Base-by-base conservation (phyloP, 106 monocot genomes). In the Allium sativum region DNA sequence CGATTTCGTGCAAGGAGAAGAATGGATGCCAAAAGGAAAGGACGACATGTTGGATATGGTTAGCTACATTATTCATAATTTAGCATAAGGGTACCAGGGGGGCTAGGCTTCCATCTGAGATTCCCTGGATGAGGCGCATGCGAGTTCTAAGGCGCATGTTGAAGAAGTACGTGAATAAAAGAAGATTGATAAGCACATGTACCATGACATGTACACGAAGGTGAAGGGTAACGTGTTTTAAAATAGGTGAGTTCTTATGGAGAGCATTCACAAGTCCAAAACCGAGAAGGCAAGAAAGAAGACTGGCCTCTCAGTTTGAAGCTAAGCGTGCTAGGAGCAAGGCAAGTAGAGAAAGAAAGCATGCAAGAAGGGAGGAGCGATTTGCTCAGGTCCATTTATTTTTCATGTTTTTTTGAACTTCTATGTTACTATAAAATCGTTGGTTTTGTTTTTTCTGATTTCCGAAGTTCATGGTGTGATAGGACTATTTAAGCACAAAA, bases 121-220 rank as follows among this genome's bases (percentile, higher is more conserved):
- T 79, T 41, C 74, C 74, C 20, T 79, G 74, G 79, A 70, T 79
- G 79, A 50, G 79, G 47, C 73, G 70, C 17, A 79, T 74, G 79
- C 43, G 79, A 44, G 79, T 80, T 16, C 51, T 80, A 8, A 71
- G 75, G 48, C 70, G 76, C 21, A 53, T 80, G 48, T 45, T 80
- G 47, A 65, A 64, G 47, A 80, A 80, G 43, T 80, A 80, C 65
- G 76, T 2, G 75, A 80, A 44, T 48, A 70, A 18, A 79, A 79
- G 55, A 78, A 78, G 45, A 78, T 78, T 17, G 78, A 78, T 65
- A 78, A 78, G 69, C 78, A 78, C 58, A 78, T 78, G 78, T 78
- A 78, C 10, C 78, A 78, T 19, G 73, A 73, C 55, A 78, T 73
- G 73, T 78, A 78, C 64, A 69, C 73, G 78, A 78, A 78, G 42